Evolutionary conservation across 2,329 filamentous ascomycete species (phyloP).

Genomic region (Trichoderma sp.): DNA sequence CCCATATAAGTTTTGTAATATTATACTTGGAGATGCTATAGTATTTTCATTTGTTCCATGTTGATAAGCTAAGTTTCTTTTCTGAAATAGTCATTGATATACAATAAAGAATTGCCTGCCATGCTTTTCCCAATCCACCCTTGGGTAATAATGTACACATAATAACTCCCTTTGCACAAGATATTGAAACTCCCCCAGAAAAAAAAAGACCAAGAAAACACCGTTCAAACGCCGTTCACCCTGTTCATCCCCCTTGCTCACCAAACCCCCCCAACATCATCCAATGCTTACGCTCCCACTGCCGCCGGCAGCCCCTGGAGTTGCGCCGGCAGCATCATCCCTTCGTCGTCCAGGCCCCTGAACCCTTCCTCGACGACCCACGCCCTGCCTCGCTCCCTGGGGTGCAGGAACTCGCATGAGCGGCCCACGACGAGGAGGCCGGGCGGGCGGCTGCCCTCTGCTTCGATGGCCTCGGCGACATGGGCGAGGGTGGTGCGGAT

Average conservation of each 20-base stretch:
- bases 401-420: constrained; percentile 75
- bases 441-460: constrained; percentile 84
- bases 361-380: constrained; percentile 92
- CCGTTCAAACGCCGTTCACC: neutral
- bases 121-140: neutral
- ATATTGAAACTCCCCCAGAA: neutral
- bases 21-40: neutral
- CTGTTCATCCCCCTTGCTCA: neutral
- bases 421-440: constrained; percentile 82
- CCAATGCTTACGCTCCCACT: neutral
- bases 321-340: constrained; percentile 25
- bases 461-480: constrained; percentile 79
- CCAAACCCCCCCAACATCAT: neutral
- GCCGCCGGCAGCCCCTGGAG: constrained; percentile 14
- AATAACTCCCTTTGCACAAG: neutral
- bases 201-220: neutral
- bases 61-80: neutral
- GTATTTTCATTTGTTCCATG: neutral
- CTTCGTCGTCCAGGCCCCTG: constrained; percentile 65
- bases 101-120: neutral
- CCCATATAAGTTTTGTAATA: neutral
- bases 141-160: neutral
- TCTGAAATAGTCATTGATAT: neutral
- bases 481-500: constrained; percentile 80
- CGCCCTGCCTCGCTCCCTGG: constrained; percentile 53